Evolutionary conservation across 2,329 filamentous ascomycete genomes (phyloP).

Genomic region (Curvularia spicifera): DNA sequence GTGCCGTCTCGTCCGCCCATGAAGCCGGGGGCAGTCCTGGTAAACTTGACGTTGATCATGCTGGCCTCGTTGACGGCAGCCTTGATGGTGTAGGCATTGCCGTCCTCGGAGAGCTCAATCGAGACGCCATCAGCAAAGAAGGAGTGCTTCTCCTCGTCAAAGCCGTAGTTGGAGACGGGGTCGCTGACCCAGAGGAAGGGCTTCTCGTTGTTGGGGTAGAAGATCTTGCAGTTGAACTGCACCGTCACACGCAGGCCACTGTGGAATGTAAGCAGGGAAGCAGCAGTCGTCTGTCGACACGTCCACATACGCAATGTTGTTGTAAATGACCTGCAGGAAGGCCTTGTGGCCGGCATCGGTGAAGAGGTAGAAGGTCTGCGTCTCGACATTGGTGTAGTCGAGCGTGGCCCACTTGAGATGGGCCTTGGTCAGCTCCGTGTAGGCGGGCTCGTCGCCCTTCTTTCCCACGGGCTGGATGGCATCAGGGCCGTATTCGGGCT

Average conservation of each 20-base stretch:
- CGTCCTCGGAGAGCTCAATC: conserved; percentile 84
- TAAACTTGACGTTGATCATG: conserved; percentile 86
- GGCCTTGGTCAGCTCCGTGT: conserved; percentile 77
- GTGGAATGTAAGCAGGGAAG: conserved; percentile 30
- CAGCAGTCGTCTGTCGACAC: background rate
- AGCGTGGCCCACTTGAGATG: conserved; percentile 83
- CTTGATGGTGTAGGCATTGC: conserved; percentile 84
- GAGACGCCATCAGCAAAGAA: conserved; percentile 89
- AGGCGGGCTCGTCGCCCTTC: conserved; percentile 78
- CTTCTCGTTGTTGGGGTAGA: conserved; percentile 74
- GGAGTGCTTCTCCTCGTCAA: conserved; percentile 80
- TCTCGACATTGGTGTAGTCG: conserved; percentile 90
- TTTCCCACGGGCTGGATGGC: conserved; percentile 86
- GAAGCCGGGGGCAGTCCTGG: conserved; percentile 78
- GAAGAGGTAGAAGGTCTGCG: conserved; percentile 90
- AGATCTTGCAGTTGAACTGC: conserved; percentile 95
- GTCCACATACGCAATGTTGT: conserved; percentile 82
- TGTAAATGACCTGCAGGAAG: conserved; percentile 93
- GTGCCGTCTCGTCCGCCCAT: conserved; percentile 83
- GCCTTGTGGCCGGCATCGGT: conserved; percentile 77
- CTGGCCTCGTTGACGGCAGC: conserved; percentile 81
- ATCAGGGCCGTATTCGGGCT: conserved; percentile 90
- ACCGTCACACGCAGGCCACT: conserved; percentile 89
- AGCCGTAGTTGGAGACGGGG: conserved; percentile 77
- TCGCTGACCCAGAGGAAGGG: conserved; percentile 85